Evolutionary conservation across 2,329 filamentous ascomycete genomes (phyloP).

Genomic region (Fusarium sulawesiense): DNA sequence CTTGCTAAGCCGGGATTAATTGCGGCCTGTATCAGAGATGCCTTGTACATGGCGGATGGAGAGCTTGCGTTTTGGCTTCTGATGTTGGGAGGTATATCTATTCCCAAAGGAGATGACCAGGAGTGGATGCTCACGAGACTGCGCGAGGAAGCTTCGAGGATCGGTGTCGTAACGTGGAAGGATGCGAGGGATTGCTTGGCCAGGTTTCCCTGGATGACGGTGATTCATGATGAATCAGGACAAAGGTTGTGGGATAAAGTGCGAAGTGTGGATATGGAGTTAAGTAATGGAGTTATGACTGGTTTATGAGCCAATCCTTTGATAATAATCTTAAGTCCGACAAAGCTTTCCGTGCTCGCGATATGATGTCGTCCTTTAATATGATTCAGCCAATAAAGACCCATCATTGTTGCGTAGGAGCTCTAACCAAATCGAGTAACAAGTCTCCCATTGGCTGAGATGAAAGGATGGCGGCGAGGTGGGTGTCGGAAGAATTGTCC

Average conservation of each 20-base stretch:
- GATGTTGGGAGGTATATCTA: neutral
- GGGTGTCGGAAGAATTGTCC: too few relatives aligned
- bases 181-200: neutral
- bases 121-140: neutral
- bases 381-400: neutral
- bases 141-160: neutral
- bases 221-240: neutral
- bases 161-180: neutral
- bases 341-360: too few relatives aligned
- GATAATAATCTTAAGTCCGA: slow-evolving; percentile 3
- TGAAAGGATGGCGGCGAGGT: neutral
- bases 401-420: accelerated
- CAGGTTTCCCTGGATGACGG: neutral
- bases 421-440: neutral
- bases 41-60: accelerated
- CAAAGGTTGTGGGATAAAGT: neutral
- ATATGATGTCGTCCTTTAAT: neutral
- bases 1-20: neutral
- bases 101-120: neutral
- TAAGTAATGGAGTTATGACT: neutral
- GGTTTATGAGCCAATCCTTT: accelerated
- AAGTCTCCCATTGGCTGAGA: slow-evolving; percentile 12
- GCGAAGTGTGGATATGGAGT: neutral
- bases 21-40: neutral
- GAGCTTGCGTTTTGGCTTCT: slow-evolving; percentile 4